Evolutionary conservation across 2,329 filamentous ascomycete genomes (phyloP).

Genomic region (Exserohilum rostratum): DNA sequence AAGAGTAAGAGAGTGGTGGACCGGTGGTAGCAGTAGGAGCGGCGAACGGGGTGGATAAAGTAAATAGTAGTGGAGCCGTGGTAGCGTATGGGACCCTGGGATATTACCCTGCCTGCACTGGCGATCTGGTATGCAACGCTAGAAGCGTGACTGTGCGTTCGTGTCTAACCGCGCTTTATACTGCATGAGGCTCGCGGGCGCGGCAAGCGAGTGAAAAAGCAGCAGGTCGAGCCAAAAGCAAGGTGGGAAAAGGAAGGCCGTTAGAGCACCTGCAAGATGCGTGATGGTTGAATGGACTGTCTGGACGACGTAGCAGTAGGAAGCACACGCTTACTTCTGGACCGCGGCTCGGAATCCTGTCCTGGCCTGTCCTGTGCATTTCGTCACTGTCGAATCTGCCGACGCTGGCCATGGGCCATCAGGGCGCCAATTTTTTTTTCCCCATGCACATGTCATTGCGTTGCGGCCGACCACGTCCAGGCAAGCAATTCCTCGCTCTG

Average conservation of each 20-base stretch:
- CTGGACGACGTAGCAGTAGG: no score
- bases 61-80: slow-evolving; percentile 20
- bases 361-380: slow-evolving; percentile 20
- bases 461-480: slow-evolving; percentile 9
- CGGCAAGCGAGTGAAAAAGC: slow-evolving; percentile 11
- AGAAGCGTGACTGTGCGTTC: slow-evolving; percentile 15
- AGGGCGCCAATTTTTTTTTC: slow-evolving; percentile 10
- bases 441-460: background rate
- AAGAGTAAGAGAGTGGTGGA: background rate
- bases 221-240: slow-evolving; percentile 2
- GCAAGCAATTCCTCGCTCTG: slow-evolving; percentile 2
- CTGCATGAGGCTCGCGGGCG: slow-evolving; percentile 16
- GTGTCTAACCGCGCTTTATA: background rate
- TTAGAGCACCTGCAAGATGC: no score
- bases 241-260: background rate
- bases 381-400: slow-evolving; percentile 29
- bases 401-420: slow-evolving; percentile 24
- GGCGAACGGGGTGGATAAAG: slow-evolving; percentile 23
- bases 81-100: slow-evolving; percentile 25
- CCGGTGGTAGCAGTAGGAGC: slow-evolving; percentile 7
- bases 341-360: slow-evolving; percentile 25
- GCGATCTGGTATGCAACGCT: slow-evolving; percentile 15
- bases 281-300: no score
- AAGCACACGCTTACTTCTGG: slow-evolving; percentile 9
- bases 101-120: slow-evolving; percentile 25